A percentile compares a stretch with the other conserved stretches of the same genome.
Evolutionary conservation across 192 early-diverging fungal species (phyloP).

Genomic region (Podila epigama): DNA sequence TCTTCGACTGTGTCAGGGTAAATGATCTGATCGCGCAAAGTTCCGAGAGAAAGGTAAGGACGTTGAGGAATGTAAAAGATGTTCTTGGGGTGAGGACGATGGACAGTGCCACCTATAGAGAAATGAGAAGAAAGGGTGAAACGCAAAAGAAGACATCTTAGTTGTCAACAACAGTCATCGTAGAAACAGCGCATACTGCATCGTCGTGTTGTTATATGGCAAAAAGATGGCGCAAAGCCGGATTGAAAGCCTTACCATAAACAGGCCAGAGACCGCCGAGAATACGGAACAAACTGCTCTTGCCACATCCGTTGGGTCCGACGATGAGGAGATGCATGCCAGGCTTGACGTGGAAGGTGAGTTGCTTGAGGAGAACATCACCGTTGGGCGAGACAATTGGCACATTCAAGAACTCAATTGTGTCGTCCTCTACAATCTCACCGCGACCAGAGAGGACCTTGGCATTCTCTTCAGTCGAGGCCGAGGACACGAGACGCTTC

Average conservation of each 20-base stretch:
- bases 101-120: conserved; percentile 67
- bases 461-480: conserved; percentile 60
- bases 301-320: conserved; percentile 96
- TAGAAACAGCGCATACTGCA: not conserved
- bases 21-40: conserved; percentile 96
- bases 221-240: no score
- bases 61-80: conserved; percentile 99
- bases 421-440: conserved; percentile 71
- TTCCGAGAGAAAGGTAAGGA: conserved; percentile 95
- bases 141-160: not conserved
- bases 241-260: conserved; percentile 67
- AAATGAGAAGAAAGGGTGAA: not conserved
- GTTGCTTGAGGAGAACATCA: conserved; percentile 86
- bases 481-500: conserved; percentile 71
- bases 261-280: conserved; percentile 96
- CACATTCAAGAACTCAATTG: conserved; percentile 89
- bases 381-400: conserved; percentile 96
- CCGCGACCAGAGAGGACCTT: conserved; percentile 70
- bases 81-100: conserved; percentile 78
- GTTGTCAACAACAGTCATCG: not conserved
- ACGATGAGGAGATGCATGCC: conserved; percentile 93
- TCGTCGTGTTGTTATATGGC: no score
- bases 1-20: conserved; percentile 91
- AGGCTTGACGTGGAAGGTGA: conserved; percentile 88
- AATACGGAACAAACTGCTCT: conserved; percentile 95